Conservation (phyloP, 306 rosid species). For the Quercus dentata region DNA sequence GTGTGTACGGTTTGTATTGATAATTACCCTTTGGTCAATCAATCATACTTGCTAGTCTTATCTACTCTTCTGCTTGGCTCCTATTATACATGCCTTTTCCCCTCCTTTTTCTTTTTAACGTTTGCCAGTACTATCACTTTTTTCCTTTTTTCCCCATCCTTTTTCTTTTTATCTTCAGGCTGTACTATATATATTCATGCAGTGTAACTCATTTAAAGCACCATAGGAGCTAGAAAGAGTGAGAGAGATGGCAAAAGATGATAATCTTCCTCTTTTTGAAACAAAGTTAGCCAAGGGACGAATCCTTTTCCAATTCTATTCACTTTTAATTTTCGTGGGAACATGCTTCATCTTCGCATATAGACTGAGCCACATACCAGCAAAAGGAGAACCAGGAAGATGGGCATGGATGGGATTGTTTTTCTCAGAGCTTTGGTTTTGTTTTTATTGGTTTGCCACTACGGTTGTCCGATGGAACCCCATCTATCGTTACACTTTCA, state of each 20-base stretch:
- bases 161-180: background rate
- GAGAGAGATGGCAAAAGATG: background rate
- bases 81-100: no score
- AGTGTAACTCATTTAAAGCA: background rate
- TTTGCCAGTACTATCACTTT: no score
- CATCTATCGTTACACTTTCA: constrained; percentile 1
- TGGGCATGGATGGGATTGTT: constrained; percentile 7
- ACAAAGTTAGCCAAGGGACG: constrained; percentile 26
- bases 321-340: constrained; percentile 43
- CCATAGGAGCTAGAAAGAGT: background rate
- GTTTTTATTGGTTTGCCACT: background rate
- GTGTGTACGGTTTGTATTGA: no score
- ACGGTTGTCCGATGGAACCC: background rate
- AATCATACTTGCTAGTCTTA: no score
- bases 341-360: constrained; percentile 51
- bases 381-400: background rate
- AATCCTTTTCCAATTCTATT: constrained; percentile 35
- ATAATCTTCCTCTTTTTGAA: constrained; percentile 2
- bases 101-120: no score
- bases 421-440: constrained; percentile 7
- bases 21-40: no score
- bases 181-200: background rate
- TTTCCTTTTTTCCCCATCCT: no score
- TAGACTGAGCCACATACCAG: background rate
- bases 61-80: no score